phyloP scores from a whole-genome alignment of 768 basidiomycete species.

The Baorangia bicolor region DNA sequence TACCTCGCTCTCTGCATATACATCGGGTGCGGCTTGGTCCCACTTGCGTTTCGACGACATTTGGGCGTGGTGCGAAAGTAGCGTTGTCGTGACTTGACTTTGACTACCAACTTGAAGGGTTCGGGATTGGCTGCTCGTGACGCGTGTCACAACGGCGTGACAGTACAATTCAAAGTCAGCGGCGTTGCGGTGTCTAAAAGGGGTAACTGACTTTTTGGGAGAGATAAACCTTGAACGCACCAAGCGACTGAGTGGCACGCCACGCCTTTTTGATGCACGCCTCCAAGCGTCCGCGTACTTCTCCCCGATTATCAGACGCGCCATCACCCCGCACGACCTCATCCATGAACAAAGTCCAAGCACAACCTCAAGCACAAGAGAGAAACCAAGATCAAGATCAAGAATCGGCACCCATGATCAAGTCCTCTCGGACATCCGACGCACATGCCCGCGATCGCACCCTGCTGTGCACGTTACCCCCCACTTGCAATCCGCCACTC shows the following conservation, averaged over 20 bases:
- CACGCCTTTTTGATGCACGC: slow-evolving; percentile 18
- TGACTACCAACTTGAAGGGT: background rate
- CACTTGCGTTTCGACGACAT: slow-evolving; percentile 82
- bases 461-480: slow-evolving; percentile 73
- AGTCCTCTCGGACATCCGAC: slow-evolving; percentile 32
- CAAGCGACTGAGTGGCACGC: too few species aligned
- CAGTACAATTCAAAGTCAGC: slow-evolving; percentile 22
- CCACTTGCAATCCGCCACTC: slow-evolving; percentile 68
- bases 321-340: slow-evolving; percentile 37
- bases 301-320: slow-evolving; percentile 29
- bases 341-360: background rate
- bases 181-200: slow-evolving; percentile 1
- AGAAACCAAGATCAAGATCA: slow-evolving; percentile 9
- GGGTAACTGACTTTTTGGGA: background rate
- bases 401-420: slow-evolving; percentile 30
- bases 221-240: background rate
- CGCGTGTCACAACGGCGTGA: slow-evolving; percentile 17
- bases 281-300: slow-evolving; percentile 34
- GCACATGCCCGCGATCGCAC: slow-evolving; percentile 32
- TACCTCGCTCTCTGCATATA: slow-evolving; percentile 38
- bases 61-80: background rate
- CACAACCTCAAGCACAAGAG: background rate
- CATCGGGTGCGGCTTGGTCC: slow-evolving; percentile 63
- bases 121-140: background rate
- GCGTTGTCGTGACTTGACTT: background rate